These are phyloP conservation scores for Oryza brachyantha DNA, from an alignment of 176 grass and related monocot species.

Conservation along the genomic window DNA sequence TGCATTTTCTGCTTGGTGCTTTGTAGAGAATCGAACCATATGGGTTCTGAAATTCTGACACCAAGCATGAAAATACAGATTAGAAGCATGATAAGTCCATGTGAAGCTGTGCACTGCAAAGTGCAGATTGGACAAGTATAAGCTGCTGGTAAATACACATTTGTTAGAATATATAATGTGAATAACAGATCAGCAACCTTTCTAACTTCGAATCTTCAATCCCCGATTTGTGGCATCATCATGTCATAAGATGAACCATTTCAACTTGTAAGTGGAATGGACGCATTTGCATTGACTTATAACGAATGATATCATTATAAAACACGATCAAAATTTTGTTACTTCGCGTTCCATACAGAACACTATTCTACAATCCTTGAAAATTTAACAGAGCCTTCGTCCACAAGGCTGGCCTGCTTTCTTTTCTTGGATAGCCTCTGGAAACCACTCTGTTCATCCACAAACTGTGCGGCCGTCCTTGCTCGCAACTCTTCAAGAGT, in stretches of 20 bases:
- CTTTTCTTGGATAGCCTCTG: slow-evolving; percentile 72
- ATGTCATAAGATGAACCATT: background rate
- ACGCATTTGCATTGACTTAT: background rate
- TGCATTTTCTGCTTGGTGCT: background rate
- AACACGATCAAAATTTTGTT: slow-evolving; percentile 26
- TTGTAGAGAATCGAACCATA: background rate
- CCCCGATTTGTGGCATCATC: background rate
- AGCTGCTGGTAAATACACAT: background rate
- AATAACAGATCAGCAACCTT: background rate
- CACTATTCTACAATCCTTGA: slow-evolving; percentile 66
- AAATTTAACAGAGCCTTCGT: slow-evolving; percentile 66
- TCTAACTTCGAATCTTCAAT: background rate
- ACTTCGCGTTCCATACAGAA: background rate
- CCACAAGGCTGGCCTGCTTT: slow-evolving; percentile 57
- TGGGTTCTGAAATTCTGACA: background rate
- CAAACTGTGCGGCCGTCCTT: slow-evolving; percentile 75
- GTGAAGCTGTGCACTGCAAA: background rate
- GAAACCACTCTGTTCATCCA: slow-evolving; percentile 64
- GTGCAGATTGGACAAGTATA: background rate
- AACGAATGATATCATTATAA: background rate
- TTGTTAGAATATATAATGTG: background rate
- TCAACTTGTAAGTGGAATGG: background rate
- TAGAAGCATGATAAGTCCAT: background rate
- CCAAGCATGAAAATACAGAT: background rate
- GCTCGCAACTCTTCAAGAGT: slow-evolving; percentile 86